phyloP scores from a whole-genome alignment of 2,329 filamentous ascomycete species.

The Mycosphaerella sp. region DNA sequence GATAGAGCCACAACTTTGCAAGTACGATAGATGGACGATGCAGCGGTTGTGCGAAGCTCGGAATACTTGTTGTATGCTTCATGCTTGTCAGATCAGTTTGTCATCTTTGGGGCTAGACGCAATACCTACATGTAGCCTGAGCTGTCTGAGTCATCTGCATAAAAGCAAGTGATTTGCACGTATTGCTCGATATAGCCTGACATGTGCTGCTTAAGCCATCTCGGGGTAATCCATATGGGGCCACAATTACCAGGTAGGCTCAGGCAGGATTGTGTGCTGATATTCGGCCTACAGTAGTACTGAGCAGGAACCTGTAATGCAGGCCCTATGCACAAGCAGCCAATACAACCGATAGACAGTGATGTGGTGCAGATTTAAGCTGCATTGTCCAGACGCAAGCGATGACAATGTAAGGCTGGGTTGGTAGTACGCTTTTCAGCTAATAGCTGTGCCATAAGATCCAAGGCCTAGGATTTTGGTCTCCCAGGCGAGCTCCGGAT shows the following conservation, averaged over 20 bases:
- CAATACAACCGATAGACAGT: background rate
- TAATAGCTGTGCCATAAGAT: background rate
- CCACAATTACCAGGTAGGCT: background rate
- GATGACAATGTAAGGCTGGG: background rate
- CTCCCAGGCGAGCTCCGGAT: no score
- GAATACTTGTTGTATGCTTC: background rate
- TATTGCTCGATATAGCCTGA: conserved; percentile 5
- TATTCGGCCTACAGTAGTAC: background rate
- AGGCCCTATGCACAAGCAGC: background rate
- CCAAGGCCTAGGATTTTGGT: background rate
- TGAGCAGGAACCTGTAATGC: background rate
- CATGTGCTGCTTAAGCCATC: background rate
- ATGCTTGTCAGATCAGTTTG: conserved; percentile 2
- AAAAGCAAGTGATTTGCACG: conserved; percentile 11
- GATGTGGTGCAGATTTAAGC: background rate
- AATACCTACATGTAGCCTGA: conserved; percentile 6
- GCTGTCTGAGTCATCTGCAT: conserved; percentile 18
- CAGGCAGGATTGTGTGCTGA: background rate
- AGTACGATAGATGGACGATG: background rate
- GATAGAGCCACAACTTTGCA: background rate
- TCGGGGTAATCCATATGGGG: no score
- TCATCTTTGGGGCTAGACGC: background rate
- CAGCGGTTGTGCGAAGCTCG: background rate
- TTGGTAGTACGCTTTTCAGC: background rate
- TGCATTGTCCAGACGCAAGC: background rate